These are phyloP conservation scores for Neocucurbitaria cava DNA, from an alignment of 2,329 filamentous ascomycete species.

Conservation along the genomic window DNA sequence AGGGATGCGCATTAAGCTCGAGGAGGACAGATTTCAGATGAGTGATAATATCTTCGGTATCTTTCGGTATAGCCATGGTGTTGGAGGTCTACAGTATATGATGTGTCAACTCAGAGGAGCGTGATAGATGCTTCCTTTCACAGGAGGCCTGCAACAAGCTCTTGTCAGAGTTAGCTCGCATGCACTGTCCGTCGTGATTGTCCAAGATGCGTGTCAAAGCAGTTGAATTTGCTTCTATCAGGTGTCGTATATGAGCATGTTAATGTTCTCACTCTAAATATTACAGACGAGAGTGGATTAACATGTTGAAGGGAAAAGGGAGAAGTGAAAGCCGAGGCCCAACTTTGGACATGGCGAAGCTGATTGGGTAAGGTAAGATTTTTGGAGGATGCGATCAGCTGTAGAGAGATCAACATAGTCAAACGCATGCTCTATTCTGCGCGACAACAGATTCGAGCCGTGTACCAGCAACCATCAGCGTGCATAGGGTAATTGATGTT, in stretches of 20 bases:
- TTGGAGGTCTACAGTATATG: neutral
- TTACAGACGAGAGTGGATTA: too few species aligned
- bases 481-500: neutral
- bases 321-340: slow-evolving; percentile 11
- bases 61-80: slow-evolving; percentile 26
- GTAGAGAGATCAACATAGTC: neutral
- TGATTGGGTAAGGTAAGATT: slow-evolving; percentile 8
- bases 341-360: neutral
- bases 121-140: neutral
- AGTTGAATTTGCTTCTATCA: neutral
- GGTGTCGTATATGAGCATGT: neutral
- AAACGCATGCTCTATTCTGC: neutral
- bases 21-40: slow-evolving; percentile 53
- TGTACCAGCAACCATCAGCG: neutral
- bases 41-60: slow-evolving; percentile 41
- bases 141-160: neutral
- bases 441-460: neutral
- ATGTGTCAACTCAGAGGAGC: neutral
- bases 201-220: neutral
- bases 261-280: neutral
- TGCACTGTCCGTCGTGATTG: neutral
- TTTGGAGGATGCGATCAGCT: neutral
- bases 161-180: neutral
- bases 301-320: neutral
- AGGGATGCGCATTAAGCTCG: slow-evolving; percentile 54